These are phyloP conservation scores for Tricholoma bakamatsutake DNA, from an alignment of 768 basidiomycete species.

Conservation along the genomic window DNA sequence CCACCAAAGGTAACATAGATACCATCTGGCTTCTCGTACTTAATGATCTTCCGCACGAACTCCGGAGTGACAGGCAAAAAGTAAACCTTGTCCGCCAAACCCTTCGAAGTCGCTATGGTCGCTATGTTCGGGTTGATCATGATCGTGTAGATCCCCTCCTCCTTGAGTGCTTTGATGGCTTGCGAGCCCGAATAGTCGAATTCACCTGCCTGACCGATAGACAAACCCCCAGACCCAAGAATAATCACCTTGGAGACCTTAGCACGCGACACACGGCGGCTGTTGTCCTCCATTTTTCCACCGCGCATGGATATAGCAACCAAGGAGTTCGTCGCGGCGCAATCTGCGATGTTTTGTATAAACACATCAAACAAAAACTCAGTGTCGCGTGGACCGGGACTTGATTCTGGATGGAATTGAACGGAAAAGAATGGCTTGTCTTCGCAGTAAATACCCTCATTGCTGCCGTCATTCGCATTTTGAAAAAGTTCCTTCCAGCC, in stretches of 20 bases:
- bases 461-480: slow-evolving; percentile 96
- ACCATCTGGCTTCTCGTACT: slow-evolving; percentile 97
- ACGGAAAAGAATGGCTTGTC: slow-evolving; percentile 97
- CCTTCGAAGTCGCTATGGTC: slow-evolving; percentile 95
- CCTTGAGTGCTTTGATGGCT: slow-evolving; percentile 98
- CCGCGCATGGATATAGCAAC: slow-evolving; percentile 67
- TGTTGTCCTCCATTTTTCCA: slow-evolving; percentile 81
- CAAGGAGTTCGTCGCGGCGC: slow-evolving; percentile 48
- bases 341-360: slow-evolving; percentile 80
- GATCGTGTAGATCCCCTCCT: slow-evolving; percentile 98
- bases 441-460: slow-evolving; percentile 94
- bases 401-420: slow-evolving; percentile 98
- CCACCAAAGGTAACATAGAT: slow-evolving; percentile 99
- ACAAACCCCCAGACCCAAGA: slow-evolving; percentile 94
- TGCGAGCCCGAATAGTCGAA: slow-evolving; percentile 99
- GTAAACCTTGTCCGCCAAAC: slow-evolving; percentile 98
- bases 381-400: slow-evolving; percentile 94
- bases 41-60: slow-evolving; percentile 96
- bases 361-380: slow-evolving; percentile 99
- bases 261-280: slow-evolving; percentile 59
- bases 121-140: slow-evolving; percentile 99
- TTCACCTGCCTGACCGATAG: slow-evolving; percentile 98
- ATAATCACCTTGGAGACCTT: slow-evolving; percentile 93
- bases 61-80: slow-evolving; percentile 98
- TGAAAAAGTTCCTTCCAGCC: slow-evolving; percentile 94